phyloP scores from a whole-genome alignment of 148 eudicot genomes.

The Cornus kousa region DNA sequence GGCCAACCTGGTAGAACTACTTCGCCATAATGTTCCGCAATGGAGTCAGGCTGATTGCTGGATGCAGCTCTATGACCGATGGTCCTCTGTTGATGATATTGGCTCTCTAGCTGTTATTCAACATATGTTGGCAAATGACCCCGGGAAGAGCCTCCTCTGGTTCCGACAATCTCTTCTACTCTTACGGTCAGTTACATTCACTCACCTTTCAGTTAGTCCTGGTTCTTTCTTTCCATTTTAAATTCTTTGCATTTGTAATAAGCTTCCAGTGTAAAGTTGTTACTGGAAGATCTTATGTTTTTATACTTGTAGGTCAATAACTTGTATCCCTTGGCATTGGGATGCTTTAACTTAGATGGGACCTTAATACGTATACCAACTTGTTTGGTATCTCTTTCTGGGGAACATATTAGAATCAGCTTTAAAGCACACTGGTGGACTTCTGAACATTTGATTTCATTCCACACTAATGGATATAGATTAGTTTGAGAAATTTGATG shows the following conservation, averaged over 20 bases:
- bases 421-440: neutral
- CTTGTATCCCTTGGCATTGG: neutral
- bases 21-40: conserved; percentile 54
- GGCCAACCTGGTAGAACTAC: conserved; percentile 61
- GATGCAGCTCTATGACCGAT: conserved; percentile 83
- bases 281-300: neutral
- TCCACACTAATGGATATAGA: too few relatives aligned
- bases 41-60: conserved; percentile 90
- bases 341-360: neutral
- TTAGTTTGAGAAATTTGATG: too few relatives aligned
- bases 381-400: neutral
- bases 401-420: neutral
- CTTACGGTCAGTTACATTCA: conserved; percentile 41
- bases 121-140: conserved; percentile 80
- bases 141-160: conserved; percentile 74
- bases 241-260: neutral
- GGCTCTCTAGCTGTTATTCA: conserved; percentile 88
- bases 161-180: conserved; percentile 87
- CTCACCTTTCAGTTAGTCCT: neutral
- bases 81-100: conserved; percentile 91
- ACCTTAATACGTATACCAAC: neutral
- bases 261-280: neutral
- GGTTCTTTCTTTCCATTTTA: conserved; percentile 11
- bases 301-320: neutral
- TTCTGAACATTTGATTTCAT: neutral